These are phyloP conservation scores for Coniochaeta prunicola DNA, from an alignment of 2,329 filamentous ascomycete species.

Conservation along the genomic window DNA sequence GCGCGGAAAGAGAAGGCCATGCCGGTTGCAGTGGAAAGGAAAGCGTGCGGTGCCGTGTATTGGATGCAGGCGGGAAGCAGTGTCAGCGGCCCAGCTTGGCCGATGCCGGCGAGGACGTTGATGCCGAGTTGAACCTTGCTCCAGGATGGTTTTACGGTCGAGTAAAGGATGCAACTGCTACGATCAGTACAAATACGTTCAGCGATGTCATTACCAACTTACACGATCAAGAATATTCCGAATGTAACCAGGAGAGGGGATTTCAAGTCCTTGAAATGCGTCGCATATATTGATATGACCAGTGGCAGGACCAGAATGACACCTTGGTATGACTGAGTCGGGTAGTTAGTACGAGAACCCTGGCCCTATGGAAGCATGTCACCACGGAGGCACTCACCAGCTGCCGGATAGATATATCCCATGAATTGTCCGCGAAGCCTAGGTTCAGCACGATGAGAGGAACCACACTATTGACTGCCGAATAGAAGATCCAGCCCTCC, in stretches of 20 bases:
- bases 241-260: constrained; percentile 38
- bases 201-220: constrained; percentile 14
- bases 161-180: constrained; percentile 33
- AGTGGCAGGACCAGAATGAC: constrained; percentile 31
- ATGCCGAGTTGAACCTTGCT: constrained; percentile 37
- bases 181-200: not conserved
- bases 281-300: constrained; percentile 37
- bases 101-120: constrained; percentile 38
- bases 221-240: constrained; percentile 37
- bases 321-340: constrained; percentile 25
- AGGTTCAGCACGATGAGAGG: constrained; percentile 41
- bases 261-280: constrained; percentile 39
- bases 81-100: constrained; percentile 41
- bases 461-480: constrained; percentile 42
- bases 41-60: constrained; percentile 45
- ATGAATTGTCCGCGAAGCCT: constrained; percentile 37
- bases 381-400: constrained; percentile 20
- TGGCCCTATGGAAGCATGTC: too few relatives aligned
- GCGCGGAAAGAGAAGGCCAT: constrained; percentile 45
- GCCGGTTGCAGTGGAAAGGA: constrained; percentile 44
- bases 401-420: constrained; percentile 40
- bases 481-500: constrained; percentile 49
- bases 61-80: constrained; percentile 42
- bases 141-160: constrained; percentile 34
- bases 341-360: not conserved